Conservation (phyloP, 1,284 basidiomycete species). For the Lignosus rhinocerotis region DNA sequence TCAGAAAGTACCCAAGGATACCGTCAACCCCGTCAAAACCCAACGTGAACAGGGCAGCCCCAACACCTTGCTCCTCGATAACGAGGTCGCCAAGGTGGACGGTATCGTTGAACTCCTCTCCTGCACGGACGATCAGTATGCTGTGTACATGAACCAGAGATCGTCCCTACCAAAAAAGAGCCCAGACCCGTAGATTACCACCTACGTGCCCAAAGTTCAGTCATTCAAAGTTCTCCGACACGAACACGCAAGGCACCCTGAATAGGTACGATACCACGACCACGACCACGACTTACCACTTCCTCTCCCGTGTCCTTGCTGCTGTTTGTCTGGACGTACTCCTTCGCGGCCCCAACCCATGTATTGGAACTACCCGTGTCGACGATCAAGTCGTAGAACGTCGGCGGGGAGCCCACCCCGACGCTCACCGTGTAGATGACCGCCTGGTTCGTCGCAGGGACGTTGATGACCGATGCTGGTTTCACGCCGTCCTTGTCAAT, state of each 20-base stretch:
- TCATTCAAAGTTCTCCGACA: neutral
- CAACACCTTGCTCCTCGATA: conserved; percentile 37
- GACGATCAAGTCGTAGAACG: conserved; percentile 28
- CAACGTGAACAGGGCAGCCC: conserved; percentile 44
- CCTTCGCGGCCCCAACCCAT: conserved; percentile 54
- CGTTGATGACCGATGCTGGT: conserved; percentile 12
- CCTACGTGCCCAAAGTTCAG: conserved; percentile 2
- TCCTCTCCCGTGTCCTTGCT: conserved; percentile 33
- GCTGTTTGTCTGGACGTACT: conserved; percentile 48
- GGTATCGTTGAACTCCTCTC: conserved; percentile 25
- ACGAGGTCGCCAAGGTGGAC: conserved; percentile 25
- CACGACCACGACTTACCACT: conserved; percentile 16
- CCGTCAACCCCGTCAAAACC: conserved; percentile 44
- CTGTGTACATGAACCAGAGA: too few species aligned
- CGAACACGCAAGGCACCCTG: neutral
- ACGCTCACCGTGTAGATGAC: conserved; percentile 29
- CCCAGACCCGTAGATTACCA: conserved; percentile 27
- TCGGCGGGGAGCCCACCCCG: conserved; percentile 29
- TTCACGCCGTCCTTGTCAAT: neutral
- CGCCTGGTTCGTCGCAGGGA: conserved; percentile 28
- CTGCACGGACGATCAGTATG: conserved; percentile 1
- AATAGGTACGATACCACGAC: neutral
- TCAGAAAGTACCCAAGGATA: conserved; percentile 43
- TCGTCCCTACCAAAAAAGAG: conserved; percentile 17
- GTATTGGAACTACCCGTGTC: conserved; percentile 54